Conservation (phyloP, 768 basidiomycete species). For the Termitomyces eurrhizus region DNA sequence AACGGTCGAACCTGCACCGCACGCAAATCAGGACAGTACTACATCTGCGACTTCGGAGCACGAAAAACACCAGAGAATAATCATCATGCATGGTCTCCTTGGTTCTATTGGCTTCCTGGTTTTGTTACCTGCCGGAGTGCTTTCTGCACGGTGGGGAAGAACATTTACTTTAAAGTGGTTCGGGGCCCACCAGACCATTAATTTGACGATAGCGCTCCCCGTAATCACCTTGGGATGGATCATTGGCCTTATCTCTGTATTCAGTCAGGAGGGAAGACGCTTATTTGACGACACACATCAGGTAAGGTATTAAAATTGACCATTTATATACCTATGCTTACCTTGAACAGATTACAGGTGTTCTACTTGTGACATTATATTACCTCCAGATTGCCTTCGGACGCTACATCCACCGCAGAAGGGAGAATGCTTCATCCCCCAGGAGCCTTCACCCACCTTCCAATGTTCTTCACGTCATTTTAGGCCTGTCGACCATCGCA, state of each 20-base stretch:
- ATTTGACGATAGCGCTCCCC: conserved; percentile 45
- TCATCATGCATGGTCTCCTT: conserved; percentile 51
- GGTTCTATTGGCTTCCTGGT: conserved; percentile 54
- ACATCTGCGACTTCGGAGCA: conserved; percentile 13
- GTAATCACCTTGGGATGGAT: conserved; percentile 45
- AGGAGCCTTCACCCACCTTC: conserved; percentile 41
- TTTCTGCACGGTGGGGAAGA: conserved; percentile 53
- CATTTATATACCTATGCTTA: not conserved
- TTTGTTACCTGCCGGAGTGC: conserved; percentile 47
- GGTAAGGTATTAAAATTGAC: conserved; percentile 20
- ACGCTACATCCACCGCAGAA: conserved; percentile 44
- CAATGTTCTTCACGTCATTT: conserved; percentile 52
- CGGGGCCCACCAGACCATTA: conserved; percentile 48
- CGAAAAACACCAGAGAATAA: conserved; percentile 34
- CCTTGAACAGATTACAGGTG: conserved; percentile 42
- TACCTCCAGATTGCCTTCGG: conserved; percentile 51
- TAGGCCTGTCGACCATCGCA: conserved; percentile 47
- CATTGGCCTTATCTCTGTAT: conserved; percentile 44
- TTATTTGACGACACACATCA: conserved; percentile 40
- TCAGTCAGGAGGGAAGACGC: conserved; percentile 29
- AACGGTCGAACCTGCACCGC: conserved; percentile 10
- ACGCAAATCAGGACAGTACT: not conserved
- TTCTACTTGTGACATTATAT: conserved; percentile 47
- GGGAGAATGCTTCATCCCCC: conserved; percentile 23
- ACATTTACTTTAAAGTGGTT: conserved; percentile 53